A percentile compares a stretch with the other conserved stretches of the same genome.
phyloP scores from a whole-genome alignment of 306 rosid species.

The Herpetospermum pedunculosum region DNA sequence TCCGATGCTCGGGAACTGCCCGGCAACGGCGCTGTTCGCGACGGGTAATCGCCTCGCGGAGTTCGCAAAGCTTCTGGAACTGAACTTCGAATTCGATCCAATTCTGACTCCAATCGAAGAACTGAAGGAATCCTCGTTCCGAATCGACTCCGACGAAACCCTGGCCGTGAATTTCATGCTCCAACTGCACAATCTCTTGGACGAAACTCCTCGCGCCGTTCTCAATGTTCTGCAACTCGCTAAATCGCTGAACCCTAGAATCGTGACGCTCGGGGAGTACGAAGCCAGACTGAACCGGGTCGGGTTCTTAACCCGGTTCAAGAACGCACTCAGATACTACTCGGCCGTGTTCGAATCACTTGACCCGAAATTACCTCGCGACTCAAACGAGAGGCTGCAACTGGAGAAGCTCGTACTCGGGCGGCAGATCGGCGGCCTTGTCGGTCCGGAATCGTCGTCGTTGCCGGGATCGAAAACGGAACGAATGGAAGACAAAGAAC shows the following conservation, averaged over 20 bases:
- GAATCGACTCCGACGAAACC: conserved; percentile 40
- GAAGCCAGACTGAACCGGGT: conserved; percentile 59
- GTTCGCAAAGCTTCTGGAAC: conserved; percentile 58
- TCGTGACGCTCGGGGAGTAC: conserved; percentile 79
- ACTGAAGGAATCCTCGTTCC: conserved; percentile 46
- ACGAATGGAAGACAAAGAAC: conserved; percentile 68
- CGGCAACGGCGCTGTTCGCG: conserved; percentile 48
- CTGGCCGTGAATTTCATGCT: conserved; percentile 92
- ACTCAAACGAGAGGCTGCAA: conserved; percentile 55
- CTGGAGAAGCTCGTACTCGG: conserved; percentile 64
- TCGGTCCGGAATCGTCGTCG: conserved; percentile 28
- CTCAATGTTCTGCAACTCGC: conserved; percentile 51
- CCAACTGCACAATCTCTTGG: conserved; percentile 65
- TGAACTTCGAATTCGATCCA: conserved; percentile 65
- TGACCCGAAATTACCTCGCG: conserved; percentile 56
- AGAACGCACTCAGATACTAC: conserved; percentile 55
- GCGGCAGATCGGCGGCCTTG: conserved; percentile 36
- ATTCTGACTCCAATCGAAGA: conserved; percentile 54
- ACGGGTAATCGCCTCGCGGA: conserved; percentile 69
- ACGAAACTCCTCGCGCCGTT: conserved; percentile 42
- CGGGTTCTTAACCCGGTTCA: conserved; percentile 47
- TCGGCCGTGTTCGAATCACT: conserved; percentile 68
- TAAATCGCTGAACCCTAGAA: conserved; percentile 56
- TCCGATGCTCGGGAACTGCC: conserved; percentile 46
- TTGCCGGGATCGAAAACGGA: conserved; percentile 28